Percentiles rank a stretch among this genome's conserved stretches.
Evolutionary conservation across 2,329 filamentous ascomycete genomes (phyloP).

Genomic region (Aspergillus caelatus): DNA sequence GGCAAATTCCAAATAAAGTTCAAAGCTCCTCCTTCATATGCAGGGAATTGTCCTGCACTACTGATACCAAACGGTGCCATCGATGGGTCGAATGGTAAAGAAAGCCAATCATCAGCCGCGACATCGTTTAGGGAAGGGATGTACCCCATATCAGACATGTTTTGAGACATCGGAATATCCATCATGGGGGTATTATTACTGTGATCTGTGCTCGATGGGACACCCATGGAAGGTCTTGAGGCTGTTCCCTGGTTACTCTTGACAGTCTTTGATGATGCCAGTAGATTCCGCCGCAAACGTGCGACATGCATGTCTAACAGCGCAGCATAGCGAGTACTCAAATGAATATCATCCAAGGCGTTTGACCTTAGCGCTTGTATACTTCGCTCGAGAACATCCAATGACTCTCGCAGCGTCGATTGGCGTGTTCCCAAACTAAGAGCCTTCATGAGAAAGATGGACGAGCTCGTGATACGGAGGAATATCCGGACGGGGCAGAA

Average conservation of each 20-base stretch:
- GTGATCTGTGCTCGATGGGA: conserved; percentile 29
- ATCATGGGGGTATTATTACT: conserved; percentile 24
- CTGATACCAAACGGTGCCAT: conserved; percentile 48
- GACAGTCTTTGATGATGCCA: conserved; percentile 36
- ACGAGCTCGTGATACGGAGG: conserved; percentile 57
- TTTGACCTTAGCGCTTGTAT: conserved; percentile 54
- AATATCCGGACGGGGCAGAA: conserved; percentile 59
- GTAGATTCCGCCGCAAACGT: conserved; percentile 42
- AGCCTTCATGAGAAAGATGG: conserved; percentile 58
- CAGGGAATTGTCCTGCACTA: conserved; percentile 40
- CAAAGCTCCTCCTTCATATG: conserved; percentile 42
- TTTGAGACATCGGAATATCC: conserved; percentile 26
- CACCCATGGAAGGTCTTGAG: conserved; percentile 33
- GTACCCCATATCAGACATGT: conserved; percentile 31
- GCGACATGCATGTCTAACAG: conserved; percentile 51
- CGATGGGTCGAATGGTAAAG: conserved; percentile 46
- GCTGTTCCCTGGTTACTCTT: conserved; percentile 30
- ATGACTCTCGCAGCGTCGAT: conserved; percentile 51
- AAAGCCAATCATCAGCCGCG: conserved; percentile 46
- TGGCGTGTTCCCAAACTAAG: conserved; percentile 54
- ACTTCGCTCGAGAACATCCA: conserved; percentile 52
- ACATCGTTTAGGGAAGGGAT: conserved; percentile 34
- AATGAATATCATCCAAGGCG: conserved; percentile 55
- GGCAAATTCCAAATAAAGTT: conserved; percentile 50
- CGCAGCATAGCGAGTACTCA: conserved; percentile 55